Evolutionary conservation across 345 rosid species (phyloP).

Genomic region (Sonneratia caseolaris): DNA sequence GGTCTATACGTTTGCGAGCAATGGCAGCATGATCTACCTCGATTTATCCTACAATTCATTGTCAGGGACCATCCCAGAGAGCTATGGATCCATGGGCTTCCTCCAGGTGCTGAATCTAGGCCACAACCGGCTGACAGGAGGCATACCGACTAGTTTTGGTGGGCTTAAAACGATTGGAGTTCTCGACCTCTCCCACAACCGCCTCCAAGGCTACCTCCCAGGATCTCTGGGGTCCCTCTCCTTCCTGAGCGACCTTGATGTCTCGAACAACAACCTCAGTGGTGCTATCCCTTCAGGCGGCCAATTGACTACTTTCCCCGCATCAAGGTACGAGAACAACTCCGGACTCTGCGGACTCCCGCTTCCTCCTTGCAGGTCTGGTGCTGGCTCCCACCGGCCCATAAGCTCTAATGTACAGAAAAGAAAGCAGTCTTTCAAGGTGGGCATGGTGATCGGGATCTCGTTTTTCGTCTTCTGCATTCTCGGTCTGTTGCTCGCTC

Average conservation of each 20-base stretch:
- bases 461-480: constrained; percentile 51
- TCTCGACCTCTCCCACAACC: constrained; percentile 73
- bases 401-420: constrained; percentile 12
- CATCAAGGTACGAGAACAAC: constrained; percentile 76
- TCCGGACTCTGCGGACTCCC: constrained; percentile 97
- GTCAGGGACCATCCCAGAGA: constrained; percentile 58
- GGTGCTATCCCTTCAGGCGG: constrained; percentile 88
- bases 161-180: constrained; percentile 70
- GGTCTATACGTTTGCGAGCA: constrained; percentile 55
- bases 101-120: constrained; percentile 93
- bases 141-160: constrained; percentile 71
- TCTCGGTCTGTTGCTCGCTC: constrained; percentile 48
- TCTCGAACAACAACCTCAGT: constrained; percentile 80
- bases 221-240: constrained; percentile 62
- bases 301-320: constrained; percentile 83
- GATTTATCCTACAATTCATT: constrained; percentile 72
- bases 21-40: constrained; percentile 86
- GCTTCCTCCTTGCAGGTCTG: constrained; percentile 48
- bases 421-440: constrained; percentile 39
- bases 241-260: constrained; percentile 87
- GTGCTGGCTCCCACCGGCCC: constrained; percentile 10
- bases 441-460: constrained; percentile 57
- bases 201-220: constrained; percentile 70
- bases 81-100: constrained; percentile 56
- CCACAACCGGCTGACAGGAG: constrained; percentile 62